phyloP scores from a whole-genome alignment of 257 asterid species.

The Solanum arcanum region DNA sequence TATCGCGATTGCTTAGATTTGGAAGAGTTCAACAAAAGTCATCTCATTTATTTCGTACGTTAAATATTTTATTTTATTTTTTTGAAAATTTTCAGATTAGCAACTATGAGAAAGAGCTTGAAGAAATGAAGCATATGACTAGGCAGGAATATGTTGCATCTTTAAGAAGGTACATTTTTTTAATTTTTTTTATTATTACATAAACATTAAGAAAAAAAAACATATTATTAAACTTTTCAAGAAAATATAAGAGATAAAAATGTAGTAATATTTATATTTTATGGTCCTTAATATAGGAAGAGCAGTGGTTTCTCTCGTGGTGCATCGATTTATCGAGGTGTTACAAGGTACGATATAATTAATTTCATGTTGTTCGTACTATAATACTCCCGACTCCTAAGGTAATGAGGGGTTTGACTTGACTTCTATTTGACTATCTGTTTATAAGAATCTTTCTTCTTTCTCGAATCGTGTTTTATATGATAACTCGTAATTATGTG shows the following conservation, averaged over 20 bases:
- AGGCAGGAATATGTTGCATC: slow-evolving; percentile 89
- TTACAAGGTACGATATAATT: slow-evolving; percentile 48
- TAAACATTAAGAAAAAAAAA: background rate
- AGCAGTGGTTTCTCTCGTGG: slow-evolving; percentile 96
- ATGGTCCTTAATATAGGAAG: slow-evolving; percentile 28
- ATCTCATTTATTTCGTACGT: background rate
- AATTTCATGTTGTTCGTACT: background rate
- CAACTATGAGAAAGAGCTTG: slow-evolving; percentile 78
- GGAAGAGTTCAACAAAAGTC: background rate
- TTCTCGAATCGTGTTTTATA: background rate
- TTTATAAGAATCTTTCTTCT: background rate
- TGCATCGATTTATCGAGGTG: slow-evolving; percentile 86
- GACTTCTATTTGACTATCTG: background rate
- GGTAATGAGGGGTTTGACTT: background rate
- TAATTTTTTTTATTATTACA: background rate
- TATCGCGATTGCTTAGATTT: background rate
- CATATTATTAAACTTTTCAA: background rate
- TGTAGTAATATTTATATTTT: background rate
- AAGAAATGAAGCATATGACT: slow-evolving; percentile 88
- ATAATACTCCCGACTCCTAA: background rate
- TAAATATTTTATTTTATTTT: background rate
- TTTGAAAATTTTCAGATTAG: slow-evolving; percentile 32
- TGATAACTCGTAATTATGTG: background rate
- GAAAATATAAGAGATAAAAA: background rate
- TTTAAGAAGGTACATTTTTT: slow-evolving; percentile 45